Evolutionary conservation across 1,139 yeast species (phyloP), one percentile per base, ranked within the genome.

Genomic region (Martiniozyma asiatica): DNA sequence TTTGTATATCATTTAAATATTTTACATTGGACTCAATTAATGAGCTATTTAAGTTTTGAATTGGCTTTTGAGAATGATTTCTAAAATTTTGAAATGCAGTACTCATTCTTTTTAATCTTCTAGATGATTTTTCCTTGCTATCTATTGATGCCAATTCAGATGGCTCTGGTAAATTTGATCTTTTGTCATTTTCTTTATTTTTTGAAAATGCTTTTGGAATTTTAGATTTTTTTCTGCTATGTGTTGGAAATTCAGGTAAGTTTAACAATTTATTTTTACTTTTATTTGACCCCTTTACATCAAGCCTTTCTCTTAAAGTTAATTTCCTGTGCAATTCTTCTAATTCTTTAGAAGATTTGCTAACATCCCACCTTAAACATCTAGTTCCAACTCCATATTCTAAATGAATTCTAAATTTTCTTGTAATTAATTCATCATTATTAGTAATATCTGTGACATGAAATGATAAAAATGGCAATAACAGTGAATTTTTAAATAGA

Each of bases 371-470:
- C 40, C 71, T 68, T 45, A 85, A 61, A 35, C 89, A 59, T 34
- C 78, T 72, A 5, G 73, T 71, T 1, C 95, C 95, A 13, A 85
- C 73, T 2, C 97, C 98, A 48, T 89, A 89, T 47, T 85, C 95
- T 33, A 89, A 59, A 35, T 78, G 81, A 14, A 89, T 59, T 37
- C 68, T 63, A 43, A 68, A 84, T 32, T 61, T 68, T 35, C 77
- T 58, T 38, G 63, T 68, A 7, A 12, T 14, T 3, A 68, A 63
- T 33, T 48, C 44, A 5, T 56, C 49, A 11, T 57, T 50, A 15
- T 37, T 29, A 1, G 76, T 63, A 10, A 63, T 58, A 40, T 70
- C 84, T 32, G 68, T 61, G 3, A 89, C 61, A 30, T 64, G 62
- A 25, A 85, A 61, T 10, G 85, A 80, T 26, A 89, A 51, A 49